Conservation (phyloP, 164 flowering plant species). For the Pachysandra terminalis region DNA sequence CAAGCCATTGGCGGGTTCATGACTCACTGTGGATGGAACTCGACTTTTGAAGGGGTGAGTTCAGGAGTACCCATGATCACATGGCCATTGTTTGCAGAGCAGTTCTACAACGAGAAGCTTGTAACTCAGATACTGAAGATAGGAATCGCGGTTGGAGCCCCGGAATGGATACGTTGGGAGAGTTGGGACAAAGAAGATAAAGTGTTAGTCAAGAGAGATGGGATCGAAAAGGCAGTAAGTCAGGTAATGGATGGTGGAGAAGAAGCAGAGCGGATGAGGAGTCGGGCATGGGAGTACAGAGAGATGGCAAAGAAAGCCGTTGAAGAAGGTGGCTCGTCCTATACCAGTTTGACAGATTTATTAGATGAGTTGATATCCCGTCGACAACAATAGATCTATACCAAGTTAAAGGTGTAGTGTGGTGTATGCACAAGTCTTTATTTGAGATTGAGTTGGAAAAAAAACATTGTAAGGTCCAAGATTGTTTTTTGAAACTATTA, state of each 20-base stretch:
- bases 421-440: too few species aligned
- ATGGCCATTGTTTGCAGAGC: conserved; percentile 22
- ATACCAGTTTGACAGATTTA: not conserved
- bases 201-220: conserved; percentile 5
- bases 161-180: not conserved
- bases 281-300: conserved; percentile 1
- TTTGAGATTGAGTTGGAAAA: too few species aligned
- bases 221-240: conserved; percentile 5
- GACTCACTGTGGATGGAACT: conserved; percentile 35
- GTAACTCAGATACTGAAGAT: conserved; percentile 11
- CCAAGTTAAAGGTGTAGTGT: too few species aligned
- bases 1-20: conserved; percentile 26
- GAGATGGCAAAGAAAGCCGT: conserved; percentile 17
- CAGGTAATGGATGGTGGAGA: conserved; percentile 12
- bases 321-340: conserved; percentile 21
- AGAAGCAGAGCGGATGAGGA: conserved; percentile 13
- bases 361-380: too few species aligned
- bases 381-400: too few species aligned
- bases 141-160: conserved; percentile 6
- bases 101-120: conserved; percentile 19
- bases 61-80: conserved; percentile 22
- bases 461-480: too few species aligned
- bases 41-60: conserved; percentile 19
- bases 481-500: too few species aligned
- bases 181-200: not conserved